A percentile compares a stretch with the other conserved stretches of the same genome.
phyloP scores from a whole-genome alignment of 257 asterid species.

The Fraxinus quadrangulata region DNA sequence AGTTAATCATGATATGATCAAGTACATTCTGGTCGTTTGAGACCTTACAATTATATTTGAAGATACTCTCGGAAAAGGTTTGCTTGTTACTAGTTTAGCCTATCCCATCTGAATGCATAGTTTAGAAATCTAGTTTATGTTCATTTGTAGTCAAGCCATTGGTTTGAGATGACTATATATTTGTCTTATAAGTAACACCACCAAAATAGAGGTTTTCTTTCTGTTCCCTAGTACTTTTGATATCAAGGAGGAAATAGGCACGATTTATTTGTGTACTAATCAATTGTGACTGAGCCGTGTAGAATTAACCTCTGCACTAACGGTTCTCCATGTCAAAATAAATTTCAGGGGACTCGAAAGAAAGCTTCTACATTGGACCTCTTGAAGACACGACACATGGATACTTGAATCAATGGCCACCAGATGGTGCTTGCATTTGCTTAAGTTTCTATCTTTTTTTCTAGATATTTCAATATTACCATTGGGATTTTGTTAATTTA shows the following conservation, averaged over 20 bases:
- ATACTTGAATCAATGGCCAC: slow-evolving; percentile 61
- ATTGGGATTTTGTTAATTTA: background rate
- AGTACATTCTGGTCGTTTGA: background rate
- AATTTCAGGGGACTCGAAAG: slow-evolving; percentile 57
- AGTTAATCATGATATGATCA: background rate
- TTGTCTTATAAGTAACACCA: background rate
- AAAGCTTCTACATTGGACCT: slow-evolving; percentile 58
- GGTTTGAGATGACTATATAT: background rate
- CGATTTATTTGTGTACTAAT: background rate
- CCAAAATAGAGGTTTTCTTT: background rate
- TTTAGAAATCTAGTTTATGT: background rate
- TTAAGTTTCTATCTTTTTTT: background rate
- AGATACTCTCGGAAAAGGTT: background rate
- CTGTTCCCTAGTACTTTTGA: background rate
- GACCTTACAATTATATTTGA: background rate
- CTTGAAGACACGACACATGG: slow-evolving; percentile 29
- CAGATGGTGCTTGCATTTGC: slow-evolving; percentile 40
- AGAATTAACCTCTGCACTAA: slow-evolving; percentile 6
- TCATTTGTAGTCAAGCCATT: background rate
- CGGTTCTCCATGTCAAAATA: background rate
- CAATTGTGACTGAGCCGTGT: background rate
- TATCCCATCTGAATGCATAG: background rate
- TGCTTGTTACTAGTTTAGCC: background rate
- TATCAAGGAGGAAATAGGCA: background rate
- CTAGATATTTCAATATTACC: background rate